Base-by-base conservation (phyloP, 169 alveolate species). In the Plasmodium coatneyi region DNA sequence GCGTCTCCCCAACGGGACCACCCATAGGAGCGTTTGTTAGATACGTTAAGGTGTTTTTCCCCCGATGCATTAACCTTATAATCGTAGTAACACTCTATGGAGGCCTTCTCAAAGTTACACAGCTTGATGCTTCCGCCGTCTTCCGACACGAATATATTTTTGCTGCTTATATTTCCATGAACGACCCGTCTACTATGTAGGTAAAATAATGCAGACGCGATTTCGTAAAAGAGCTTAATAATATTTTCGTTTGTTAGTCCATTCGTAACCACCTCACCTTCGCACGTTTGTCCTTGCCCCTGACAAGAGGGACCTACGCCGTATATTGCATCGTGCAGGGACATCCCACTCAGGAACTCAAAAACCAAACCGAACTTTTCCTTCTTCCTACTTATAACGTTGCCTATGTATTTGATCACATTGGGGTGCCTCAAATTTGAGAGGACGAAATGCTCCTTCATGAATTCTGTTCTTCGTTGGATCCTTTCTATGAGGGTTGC, bases 391-490 rank as follows among this genome's bases (percentile, higher is more conserved):
- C 32, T 74, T 9, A 46, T 49, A 7, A 84, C 79, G 39, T 41
- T 84, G 19, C 93, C 93, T 74, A 84, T 39, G 25, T 78, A 84
- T 74, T 84, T 52, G 34, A 84, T 49, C 19, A 84, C 60, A 74
- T 49, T 84, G 19, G 93, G 86, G 70, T 84, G 93, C 32, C 93
- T 84, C 43, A 84, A 49, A 84, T 84, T 84, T n/a, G 93, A 84
- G 2, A 84, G 28, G 36, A 84, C 41, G 12, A 84, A 84, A 54
- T 74, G 70, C 60, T 84, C 93, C 22, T 52, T 71, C 60, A 84
- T 34, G 30, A 74, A 84, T 25, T n/a, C 74, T 34, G 60, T 84
- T 84, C 79, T 84, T 19, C 28, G 5, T 46, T 16, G 54, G 74
- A 43, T 12, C 30, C 66, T 72, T 52, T 74, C 80, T n/a, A 72